Percentiles rank a stretch among this genome's conserved stretches.
Conservation (phyloP, 495 filamentous ascomycete species). For the Penicillium dipodomyicola region DNA sequence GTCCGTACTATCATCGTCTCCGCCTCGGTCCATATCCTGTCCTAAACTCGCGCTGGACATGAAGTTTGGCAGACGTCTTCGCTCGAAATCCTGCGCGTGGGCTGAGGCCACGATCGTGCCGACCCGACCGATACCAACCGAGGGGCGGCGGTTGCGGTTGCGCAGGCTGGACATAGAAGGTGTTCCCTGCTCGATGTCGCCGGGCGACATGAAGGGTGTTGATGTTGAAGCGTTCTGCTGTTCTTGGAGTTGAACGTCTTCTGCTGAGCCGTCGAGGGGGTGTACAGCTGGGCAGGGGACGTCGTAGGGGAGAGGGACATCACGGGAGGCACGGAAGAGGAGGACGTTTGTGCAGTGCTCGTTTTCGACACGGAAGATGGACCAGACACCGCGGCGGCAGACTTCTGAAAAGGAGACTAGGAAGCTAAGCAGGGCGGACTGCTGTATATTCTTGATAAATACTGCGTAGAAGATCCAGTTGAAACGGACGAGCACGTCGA, state of each 20-base stretch:
- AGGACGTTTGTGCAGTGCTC: slow-evolving; percentile 89
- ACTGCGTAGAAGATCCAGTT: slow-evolving; percentile 96
- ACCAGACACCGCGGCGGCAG: slow-evolving; percentile 80
- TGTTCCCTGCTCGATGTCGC: slow-evolving; percentile 34
- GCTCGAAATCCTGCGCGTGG: slow-evolving; percentile 86
- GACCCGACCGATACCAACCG: slow-evolving; percentile 45
- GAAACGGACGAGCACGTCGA: slow-evolving; percentile 88
- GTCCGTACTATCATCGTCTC: slow-evolving; percentile 39
- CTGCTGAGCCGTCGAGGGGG: slow-evolving; percentile 23
- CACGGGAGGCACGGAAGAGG: slow-evolving; percentile 76
- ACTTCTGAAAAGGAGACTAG: slow-evolving; percentile 74
- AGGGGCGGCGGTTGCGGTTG: slow-evolving; percentile 28
- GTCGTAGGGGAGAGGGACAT: slow-evolving; percentile 77
- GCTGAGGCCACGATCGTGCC: slow-evolving; percentile 66
- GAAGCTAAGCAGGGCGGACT: slow-evolving; percentile 76
- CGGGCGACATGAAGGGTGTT: slow-evolving; percentile 24
- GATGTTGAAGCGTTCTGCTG: slow-evolving; percentile 21
- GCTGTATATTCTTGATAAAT: slow-evolving; percentile 71
- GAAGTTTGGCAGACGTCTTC: slow-evolving; percentile 54
- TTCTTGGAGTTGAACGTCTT: slow-evolving; percentile 35
- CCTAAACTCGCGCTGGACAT: slow-evolving; percentile 29
- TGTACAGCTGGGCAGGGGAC: slow-evolving; percentile 39
- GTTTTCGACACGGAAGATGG: slow-evolving; percentile 91
- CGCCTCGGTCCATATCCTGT: slow-evolving; percentile 15
- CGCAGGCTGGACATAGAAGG: slow-evolving; percentile 26